Percentiles rank a stretch among this genome's conserved stretches.
Conservation (phyloP, 1,139 yeast species). For the Lodderomyces theae region DNA sequence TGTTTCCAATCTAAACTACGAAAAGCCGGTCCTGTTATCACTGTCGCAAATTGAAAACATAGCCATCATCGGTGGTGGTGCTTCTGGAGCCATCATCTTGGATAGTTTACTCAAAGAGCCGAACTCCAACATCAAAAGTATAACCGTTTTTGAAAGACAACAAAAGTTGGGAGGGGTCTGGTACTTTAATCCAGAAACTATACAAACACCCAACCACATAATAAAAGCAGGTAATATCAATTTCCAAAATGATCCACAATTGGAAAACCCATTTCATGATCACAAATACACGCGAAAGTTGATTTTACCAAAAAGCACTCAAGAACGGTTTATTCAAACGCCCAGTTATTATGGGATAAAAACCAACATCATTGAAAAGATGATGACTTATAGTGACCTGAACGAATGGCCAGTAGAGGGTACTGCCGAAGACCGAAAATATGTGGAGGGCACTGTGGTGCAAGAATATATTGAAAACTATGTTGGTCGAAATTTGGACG, state of each 20-base stretch:
- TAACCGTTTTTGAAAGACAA: slow-evolving; percentile 32
- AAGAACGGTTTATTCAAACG: slow-evolving; percentile 31
- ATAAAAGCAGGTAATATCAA: slow-evolving; percentile 23
- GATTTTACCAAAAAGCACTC: slow-evolving; percentile 13
- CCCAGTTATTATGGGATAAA: slow-evolving; percentile 38
- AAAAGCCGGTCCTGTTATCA: slow-evolving; percentile 12
- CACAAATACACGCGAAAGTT: slow-evolving; percentile 5
- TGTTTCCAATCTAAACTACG: slow-evolving; percentile 11
- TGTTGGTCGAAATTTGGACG: slow-evolving; percentile 22
- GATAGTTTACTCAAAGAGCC: slow-evolving; percentile 37
- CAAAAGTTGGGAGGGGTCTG: slow-evolving; percentile 32
- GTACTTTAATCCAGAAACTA: slow-evolving; percentile 25
- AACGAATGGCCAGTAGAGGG: slow-evolving; percentile 31
- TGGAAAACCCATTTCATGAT: slow-evolving; percentile 27
- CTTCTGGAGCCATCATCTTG: slow-evolving; percentile 46
- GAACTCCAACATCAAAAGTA: slow-evolving; percentile 15
- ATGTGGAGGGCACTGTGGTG: slow-evolving; percentile 28
- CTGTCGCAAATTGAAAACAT: slow-evolving; percentile 23
- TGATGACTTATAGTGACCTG: slow-evolving; percentile 45
- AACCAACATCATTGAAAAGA: slow-evolving; percentile 42
- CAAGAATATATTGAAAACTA: slow-evolving; percentile 34
- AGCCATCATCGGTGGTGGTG: slow-evolving; percentile 55
- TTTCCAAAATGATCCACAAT: slow-evolving; percentile 27
- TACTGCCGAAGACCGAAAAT: slow-evolving; percentile 22
- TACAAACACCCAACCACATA: slow-evolving; percentile 23